Conservation (phyloP, 768 basidiomycete species). For the Leccinum longicurvipes region DNA sequence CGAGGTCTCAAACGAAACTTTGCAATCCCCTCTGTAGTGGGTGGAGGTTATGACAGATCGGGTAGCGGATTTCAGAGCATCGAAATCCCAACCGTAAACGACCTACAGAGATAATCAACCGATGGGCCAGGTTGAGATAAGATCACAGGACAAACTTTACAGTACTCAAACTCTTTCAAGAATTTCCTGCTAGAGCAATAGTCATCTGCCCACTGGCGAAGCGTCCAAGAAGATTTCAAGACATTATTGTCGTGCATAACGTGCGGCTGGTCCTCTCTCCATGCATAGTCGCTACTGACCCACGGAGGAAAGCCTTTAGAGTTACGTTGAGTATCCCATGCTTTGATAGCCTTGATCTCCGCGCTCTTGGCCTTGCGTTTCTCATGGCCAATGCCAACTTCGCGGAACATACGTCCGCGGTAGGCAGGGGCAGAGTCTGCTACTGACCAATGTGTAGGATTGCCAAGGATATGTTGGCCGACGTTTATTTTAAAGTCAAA, state of each 20-base stretch:
- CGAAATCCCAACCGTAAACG: slow-evolving; percentile 58
- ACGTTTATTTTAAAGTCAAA: slow-evolving; percentile 69
- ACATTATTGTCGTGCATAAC: slow-evolving; percentile 21
- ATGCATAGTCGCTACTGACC: slow-evolving; percentile 35
- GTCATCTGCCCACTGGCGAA: slow-evolving; percentile 80
- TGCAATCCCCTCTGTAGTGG: slow-evolving; percentile 33
- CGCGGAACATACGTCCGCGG: slow-evolving; percentile 57
- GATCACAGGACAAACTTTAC: slow-evolving; percentile 45
- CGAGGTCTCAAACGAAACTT: slow-evolving; percentile 48
- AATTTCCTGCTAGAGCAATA: slow-evolving; percentile 69
- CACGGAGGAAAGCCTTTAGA: slow-evolving; percentile 54
- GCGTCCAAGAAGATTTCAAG: slow-evolving; percentile 54
- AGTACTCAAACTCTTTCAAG: slow-evolving; percentile 76
- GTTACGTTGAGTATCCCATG: slow-evolving; percentile 43
- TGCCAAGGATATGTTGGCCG: slow-evolving; percentile 37
- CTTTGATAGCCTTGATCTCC: slow-evolving; percentile 42
- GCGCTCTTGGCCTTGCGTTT: slow-evolving; percentile 39
- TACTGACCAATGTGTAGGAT: slow-evolving; percentile 54
- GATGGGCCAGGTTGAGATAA: neutral
- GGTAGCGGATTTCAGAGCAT: slow-evolving; percentile 38
- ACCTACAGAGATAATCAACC: slow-evolving; percentile 36
- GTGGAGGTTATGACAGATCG: slow-evolving; percentile 38
- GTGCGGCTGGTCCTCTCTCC: slow-evolving; percentile 30
- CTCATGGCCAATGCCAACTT: slow-evolving; percentile 43
- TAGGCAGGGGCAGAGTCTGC: slow-evolving; percentile 63